Evolutionary conservation across 495 filamentous ascomycete genomes (phyloP).

Genomic region (Penicillium ochrochloron): DNA sequence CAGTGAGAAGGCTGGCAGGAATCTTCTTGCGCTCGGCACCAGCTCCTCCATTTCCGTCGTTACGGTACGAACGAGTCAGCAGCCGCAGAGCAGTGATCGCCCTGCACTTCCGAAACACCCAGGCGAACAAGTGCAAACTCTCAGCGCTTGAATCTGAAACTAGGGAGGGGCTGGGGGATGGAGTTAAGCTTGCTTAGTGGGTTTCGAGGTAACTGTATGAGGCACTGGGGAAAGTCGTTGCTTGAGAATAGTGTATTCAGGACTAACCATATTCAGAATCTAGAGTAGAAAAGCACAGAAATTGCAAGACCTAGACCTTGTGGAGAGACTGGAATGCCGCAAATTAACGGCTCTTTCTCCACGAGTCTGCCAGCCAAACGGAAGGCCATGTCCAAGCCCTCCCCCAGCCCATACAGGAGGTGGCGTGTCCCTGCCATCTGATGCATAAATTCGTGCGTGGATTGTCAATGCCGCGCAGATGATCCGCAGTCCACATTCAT

Average conservation of each 20-base stretch:
- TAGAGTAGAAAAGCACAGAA: neutral
- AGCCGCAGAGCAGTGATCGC: slow-evolving; percentile 16
- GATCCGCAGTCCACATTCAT: slow-evolving; percentile 12
- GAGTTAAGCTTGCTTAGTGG: slow-evolving; percentile 3
- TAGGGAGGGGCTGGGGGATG: neutral
- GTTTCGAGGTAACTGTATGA: neutral
- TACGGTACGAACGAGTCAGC: slow-evolving; percentile 25
- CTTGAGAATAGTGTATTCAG: neutral
- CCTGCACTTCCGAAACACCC: slow-evolving; percentile 27
- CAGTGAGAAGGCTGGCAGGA: neutral
- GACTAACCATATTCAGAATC: neutral
- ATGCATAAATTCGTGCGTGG: slow-evolving; percentile 1
- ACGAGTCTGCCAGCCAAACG: slow-evolving; percentile 2
- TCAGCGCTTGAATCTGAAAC: slow-evolving; percentile 6
- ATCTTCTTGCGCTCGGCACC: slow-evolving; percentile 11
- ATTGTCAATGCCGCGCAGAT: slow-evolving; percentile 16
- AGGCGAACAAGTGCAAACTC: slow-evolving; percentile 20
- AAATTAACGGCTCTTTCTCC: neutral
- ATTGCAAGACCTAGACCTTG: neutral
- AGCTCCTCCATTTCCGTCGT: slow-evolving; percentile 13
- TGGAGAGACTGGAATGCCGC: neutral
- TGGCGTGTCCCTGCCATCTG: slow-evolving; percentile 12
- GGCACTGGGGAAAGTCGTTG: neutral
- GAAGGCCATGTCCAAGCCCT: neutral
- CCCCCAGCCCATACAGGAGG: neutral